Evolutionary conservation across 345 rosid genomes (phyloP).

Genomic region (Populus alba): DNA sequence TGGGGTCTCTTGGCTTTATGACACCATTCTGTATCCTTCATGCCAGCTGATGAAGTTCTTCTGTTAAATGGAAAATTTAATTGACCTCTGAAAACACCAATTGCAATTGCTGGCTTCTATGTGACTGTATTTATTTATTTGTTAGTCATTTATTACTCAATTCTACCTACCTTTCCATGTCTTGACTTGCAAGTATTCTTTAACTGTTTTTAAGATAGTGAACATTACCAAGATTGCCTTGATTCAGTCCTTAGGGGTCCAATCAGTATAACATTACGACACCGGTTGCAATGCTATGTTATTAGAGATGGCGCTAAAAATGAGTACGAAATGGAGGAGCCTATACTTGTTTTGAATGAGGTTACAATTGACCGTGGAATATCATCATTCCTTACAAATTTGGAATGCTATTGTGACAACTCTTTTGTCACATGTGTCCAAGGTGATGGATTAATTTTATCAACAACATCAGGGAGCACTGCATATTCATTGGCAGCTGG

Average conservation of each 20-base stretch:
- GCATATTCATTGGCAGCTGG: conserved; percentile 99
- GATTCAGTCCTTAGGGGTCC: conserved; percentile 83
- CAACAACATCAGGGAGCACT: conserved; percentile 99
- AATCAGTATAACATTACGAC: conserved; percentile 84
- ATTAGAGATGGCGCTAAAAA: conserved; percentile 75
- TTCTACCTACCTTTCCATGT: background rate
- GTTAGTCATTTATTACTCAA: background rate
- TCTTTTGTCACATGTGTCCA: conserved; percentile 95
- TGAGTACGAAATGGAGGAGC: conserved; percentile 74
- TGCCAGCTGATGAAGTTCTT: background rate
- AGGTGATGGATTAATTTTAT: conserved; percentile 92
- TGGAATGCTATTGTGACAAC: conserved; percentile 95
- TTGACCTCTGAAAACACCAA: background rate
- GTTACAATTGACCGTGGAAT: conserved; percentile 98
- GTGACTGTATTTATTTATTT: background rate
- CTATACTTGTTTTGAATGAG: conserved; percentile 83
- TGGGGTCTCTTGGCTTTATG: conserved; percentile 99
- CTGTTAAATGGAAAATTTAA: background rate
- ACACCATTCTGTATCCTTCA: conserved; percentile 95
- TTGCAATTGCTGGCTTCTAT: conserved; percentile 4
- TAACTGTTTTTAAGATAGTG: conserved; percentile 64
- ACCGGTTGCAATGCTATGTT: conserved; percentile 78
- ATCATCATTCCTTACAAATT: conserved; percentile 87
- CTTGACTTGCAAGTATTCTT: conserved; percentile 23
- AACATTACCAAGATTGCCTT: conserved; percentile 76